phyloP scores from a whole-genome alignment of 2,329 filamentous ascomycete genomes.

The Whalleya microplaca region DNA sequence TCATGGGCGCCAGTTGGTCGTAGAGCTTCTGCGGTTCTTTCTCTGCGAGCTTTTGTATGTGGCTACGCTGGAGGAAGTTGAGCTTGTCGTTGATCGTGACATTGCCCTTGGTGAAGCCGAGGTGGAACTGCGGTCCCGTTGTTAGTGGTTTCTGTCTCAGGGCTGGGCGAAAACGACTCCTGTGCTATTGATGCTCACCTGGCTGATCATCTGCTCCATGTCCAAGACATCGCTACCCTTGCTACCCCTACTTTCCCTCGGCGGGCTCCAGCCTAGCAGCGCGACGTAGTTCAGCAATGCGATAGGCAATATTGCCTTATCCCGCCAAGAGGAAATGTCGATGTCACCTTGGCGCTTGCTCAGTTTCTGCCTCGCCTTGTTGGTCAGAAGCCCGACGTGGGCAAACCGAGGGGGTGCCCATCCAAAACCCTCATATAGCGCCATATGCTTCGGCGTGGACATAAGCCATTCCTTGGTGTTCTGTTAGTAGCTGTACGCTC shows the following conservation, averaged over 20 bases:
- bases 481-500: neutral
- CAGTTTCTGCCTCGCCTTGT: constrained; percentile 71
- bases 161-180: too few relatives aligned
- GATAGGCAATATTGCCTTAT: constrained; percentile 50
- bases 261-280: constrained; percentile 79
- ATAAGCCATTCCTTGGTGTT: constrained; percentile 82
- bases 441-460: constrained; percentile 76
- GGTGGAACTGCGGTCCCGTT: constrained; percentile 61
- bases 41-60: constrained; percentile 18
- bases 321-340: constrained; percentile 53
- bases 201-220: constrained; percentile 70
- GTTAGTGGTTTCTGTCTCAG: neutral
- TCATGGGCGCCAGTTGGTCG: constrained; percentile 10
- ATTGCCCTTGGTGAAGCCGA: constrained; percentile 91
- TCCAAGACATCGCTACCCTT: constrained; percentile 74
- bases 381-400: constrained; percentile 77
- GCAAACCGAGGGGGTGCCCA: constrained; percentile 77
- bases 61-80: constrained; percentile 66
- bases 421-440: constrained; percentile 75
- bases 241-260: constrained; percentile 38
- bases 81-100: constrained; percentile 85
- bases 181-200: constrained; percentile 41
- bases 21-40: neutral
- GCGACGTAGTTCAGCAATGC: constrained; percentile 79
- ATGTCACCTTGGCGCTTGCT: constrained; percentile 79